Percentiles rank a stretch among this genome's conserved stretches.
These are phyloP conservation scores for Ceratocystis colombiana DNA, from an alignment of 2,329 filamentous ascomycete species.

Conservation along the genomic window DNA sequence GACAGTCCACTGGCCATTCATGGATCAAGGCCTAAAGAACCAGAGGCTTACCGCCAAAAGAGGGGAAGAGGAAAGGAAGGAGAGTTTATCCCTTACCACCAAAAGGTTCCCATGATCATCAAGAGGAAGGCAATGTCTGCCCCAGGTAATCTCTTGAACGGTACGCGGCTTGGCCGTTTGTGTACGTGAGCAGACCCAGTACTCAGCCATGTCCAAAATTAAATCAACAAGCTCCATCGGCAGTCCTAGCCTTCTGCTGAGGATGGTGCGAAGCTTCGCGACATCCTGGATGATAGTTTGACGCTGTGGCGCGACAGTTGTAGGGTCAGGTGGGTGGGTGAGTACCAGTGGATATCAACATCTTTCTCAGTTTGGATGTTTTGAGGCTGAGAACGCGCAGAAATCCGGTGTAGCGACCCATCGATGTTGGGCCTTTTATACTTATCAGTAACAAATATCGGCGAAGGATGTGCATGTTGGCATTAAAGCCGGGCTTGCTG, in stretches of 20 bases:
- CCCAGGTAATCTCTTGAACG: no score
- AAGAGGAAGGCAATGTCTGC: no score
- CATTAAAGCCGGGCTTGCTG: no score
- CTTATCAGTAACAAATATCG: no score
- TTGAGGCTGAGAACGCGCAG: no score
- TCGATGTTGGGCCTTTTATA: no score
- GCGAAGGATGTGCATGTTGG: no score
- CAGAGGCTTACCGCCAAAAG: not conserved
- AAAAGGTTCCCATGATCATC: conserved; percentile 1
- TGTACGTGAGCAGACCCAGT: conserved; percentile 45
- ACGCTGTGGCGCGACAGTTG: not conserved
- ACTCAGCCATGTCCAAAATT: conserved; percentile 51
- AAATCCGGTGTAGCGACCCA: no score
- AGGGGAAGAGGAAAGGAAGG: not conserved
- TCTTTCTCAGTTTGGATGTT: no score
- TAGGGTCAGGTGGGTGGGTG: no score
- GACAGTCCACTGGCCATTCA: not conserved
- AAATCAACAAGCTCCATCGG: conserved; percentile 47
- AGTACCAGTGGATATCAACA: no score
- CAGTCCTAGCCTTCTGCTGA: conserved; percentile 38
- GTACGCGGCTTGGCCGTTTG: no score
- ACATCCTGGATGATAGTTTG: conserved; percentile 36
- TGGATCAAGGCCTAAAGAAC: not conserved
- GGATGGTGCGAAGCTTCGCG: conserved; percentile 39
- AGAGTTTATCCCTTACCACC: conserved; percentile 8